Base-by-base conservation (phyloP, 306 rosid genomes). In the Ochetophila trinervis region DNA sequence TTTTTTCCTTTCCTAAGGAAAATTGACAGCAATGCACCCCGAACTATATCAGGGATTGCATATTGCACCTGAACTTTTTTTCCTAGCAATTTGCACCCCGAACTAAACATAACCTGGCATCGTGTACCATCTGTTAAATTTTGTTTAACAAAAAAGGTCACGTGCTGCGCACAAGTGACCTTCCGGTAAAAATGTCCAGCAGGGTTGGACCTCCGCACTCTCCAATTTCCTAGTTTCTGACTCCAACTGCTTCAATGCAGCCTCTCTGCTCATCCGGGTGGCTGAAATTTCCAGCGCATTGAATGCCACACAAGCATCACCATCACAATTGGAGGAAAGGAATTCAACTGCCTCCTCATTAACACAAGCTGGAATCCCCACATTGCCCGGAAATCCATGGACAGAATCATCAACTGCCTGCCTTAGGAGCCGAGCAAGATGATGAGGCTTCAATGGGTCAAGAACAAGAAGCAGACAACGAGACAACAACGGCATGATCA, bases 281-380 rank as follows among this genome's bases (percentile, higher is more conserved):
- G 89, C 81, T 16, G 97, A 77, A 40, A 88, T 84, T 71, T 91
- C 97, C 80, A 91, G 69, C 4, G 79, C 90, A 78, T 84, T 91
- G 73, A 91, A 80, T 16, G 90, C 97, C 65, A 81, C 90, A 12
- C 97, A 73, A 8, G 92, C 95, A 71, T 91, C 97, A 3, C 97
- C 95, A 6, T 91, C 97, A 30, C 86, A 85, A 44, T 84, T 87
- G 44, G 77, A 61, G 2, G 83, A 81, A 27, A 91, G 60, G 68
- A 85, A 87, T 17, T 63, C 74, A 47, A 86, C 45, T 0, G 67
- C 89, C 24, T 82, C 88, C 36, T 84, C 86, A 16, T 30, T 48
- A 0, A 80, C 79, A n/a, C 65, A 60, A 42, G 80, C 77, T 0
- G 64, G 67, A 62, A 73, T n/a, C n/a, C n/a, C n/a, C n/a, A n/a